Conservation (phyloP, 331 rosid species). For the Acacia pycnantha region DNA sequence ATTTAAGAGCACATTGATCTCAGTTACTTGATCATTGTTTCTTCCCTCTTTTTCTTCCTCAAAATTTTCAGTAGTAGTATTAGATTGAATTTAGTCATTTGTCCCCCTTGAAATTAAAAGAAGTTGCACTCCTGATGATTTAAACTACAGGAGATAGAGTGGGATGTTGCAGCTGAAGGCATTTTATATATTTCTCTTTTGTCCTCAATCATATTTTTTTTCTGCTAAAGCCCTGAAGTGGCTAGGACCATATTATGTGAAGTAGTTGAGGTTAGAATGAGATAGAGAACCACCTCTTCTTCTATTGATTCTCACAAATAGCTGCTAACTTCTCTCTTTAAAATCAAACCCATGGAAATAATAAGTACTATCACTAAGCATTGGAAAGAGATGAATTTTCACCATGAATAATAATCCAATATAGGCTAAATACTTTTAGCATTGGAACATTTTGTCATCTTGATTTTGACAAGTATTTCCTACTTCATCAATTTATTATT, state of each 20-base stretch:
- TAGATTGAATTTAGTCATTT: not conserved
- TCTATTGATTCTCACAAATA: not conserved
- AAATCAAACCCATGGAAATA: not conserved
- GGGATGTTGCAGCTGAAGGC: slow-evolving; percentile 1
- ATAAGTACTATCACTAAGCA: not conserved
- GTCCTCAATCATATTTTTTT: not conserved
- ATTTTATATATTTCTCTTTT: not conserved
- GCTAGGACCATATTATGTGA: not conserved
- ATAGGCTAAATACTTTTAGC: slow-evolving; percentile 13
- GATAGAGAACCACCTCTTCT: not conserved
- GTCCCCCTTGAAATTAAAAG: not conserved
- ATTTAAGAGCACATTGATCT: slow-evolving; percentile 17
- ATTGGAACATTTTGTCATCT: slow-evolving; percentile 12
- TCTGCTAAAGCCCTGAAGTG: not conserved
- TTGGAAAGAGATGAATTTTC: slow-evolving; percentile 23
- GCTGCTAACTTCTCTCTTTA: slow-evolving; percentile 23
- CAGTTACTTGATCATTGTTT: not conserved
- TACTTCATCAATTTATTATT: slow-evolving; percentile 24
- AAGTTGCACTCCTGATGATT: slow-evolving; percentile 3
- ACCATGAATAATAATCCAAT: slow-evolving; percentile 2
- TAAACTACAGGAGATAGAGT: slow-evolving; percentile 20
- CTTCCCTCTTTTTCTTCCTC: not conserved
- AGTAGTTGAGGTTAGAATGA: not conserved
- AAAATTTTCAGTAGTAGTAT: not conserved
- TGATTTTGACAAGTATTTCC: not conserved